These are phyloP conservation scores for Rhodotorula mucilaginosa DNA, from an alignment of 1,284 basidiomycete genomes.

Conservation along the genomic window DNA sequence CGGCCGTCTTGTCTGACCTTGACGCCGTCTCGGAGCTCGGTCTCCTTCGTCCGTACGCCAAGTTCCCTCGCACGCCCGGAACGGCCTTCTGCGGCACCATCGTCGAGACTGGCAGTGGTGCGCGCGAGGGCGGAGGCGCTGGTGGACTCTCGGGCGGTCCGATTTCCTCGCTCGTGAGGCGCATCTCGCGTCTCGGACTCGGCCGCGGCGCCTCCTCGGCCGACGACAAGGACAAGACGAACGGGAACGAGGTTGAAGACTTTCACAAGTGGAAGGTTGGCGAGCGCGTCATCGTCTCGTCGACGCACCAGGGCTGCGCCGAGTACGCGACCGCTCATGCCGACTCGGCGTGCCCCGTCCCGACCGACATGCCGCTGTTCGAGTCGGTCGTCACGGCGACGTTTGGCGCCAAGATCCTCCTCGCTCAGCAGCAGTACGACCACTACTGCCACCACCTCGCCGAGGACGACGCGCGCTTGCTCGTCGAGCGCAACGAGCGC, in stretches of 20 bases:
- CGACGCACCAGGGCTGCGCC: slow-evolving; percentile 18
- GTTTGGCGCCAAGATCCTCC: slow-evolving; percentile 1
- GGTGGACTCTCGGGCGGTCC: not conserved
- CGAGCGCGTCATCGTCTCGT: slow-evolving; percentile 46
- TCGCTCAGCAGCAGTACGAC: not conserved
- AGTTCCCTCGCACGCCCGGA: slow-evolving; percentile 21
- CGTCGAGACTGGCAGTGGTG: slow-evolving; percentile 9
- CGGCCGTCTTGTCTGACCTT: slow-evolving; percentile 10
- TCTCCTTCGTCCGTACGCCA: slow-evolving; percentile 4
- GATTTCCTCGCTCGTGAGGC: slow-evolving; percentile 1
- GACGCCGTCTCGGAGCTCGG: slow-evolving; percentile 17
- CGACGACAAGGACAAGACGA: slow-evolving; percentile 36
- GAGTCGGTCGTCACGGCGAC: slow-evolving; percentile 7
- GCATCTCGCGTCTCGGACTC: slow-evolving; percentile 4
- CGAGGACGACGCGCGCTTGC: not conserved
- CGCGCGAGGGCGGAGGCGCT: not conserved
- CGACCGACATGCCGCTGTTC: not conserved
- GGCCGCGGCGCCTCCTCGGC: not conserved
- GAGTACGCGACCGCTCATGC: slow-evolving; percentile 15
- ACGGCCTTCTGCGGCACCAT: slow-evolving; percentile 10
- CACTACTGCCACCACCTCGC: slow-evolving; percentile 7
- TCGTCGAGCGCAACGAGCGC: not conserved
- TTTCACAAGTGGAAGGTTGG: slow-evolving; percentile 64
- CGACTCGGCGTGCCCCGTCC: slow-evolving; percentile 1
- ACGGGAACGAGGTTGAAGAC: slow-evolving; percentile 59